Base-by-base conservation (phyloP, 2,329 filamentous ascomycete species). In the Blastomyces silverae region DNA sequence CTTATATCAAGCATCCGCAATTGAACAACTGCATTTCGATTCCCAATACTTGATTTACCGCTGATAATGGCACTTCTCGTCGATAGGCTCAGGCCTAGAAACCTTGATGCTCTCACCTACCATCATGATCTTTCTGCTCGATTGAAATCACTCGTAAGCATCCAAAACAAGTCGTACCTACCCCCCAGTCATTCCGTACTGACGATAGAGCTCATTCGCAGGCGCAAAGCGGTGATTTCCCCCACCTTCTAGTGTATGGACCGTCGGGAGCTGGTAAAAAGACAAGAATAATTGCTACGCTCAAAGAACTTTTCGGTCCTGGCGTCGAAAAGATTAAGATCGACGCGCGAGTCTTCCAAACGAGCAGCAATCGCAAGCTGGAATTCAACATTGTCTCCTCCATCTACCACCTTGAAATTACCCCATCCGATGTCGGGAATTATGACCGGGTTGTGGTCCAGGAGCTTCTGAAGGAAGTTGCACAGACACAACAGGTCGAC, bases 321-420 rank as follows among this genome's bases (percentile, higher is more conserved):
- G 93, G 94, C 55, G 94, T 96, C n/a, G 95, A 99, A 75, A 97
- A 97, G 83, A 99, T 99, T 83, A 97, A 97, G 81, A 97, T 99
- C 79, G 94, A 99, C 75, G 91, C 92, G 15, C 90, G 94, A 69
- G 89, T 97, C 66, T 99, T 99, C 81, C 92, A 96, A 78, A 97
- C 94, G 0, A 92, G 87, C 28, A 89, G 89, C 74, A 97, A 96
- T 78, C 91, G 94, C 75, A 99, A 99, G 79, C 88, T 99, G 71
- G 94, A 99, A 79, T 99, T 99, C 85, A 99, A 97, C 80, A 96
- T 99, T 69, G 94, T 99, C 64, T 88, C 92, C 56, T 97, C 93
- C 0, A 87, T 97, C 68, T 99, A 99, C 79, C 94, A 99, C 77
- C 88, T 99, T 71, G 94, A 99, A 77, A 99, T 99, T 74, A 99